These are phyloP conservation scores for Fagopyrum tataricum DNA, from an alignment of 148 eudicot genomes.

Conservation along the genomic window DNA sequence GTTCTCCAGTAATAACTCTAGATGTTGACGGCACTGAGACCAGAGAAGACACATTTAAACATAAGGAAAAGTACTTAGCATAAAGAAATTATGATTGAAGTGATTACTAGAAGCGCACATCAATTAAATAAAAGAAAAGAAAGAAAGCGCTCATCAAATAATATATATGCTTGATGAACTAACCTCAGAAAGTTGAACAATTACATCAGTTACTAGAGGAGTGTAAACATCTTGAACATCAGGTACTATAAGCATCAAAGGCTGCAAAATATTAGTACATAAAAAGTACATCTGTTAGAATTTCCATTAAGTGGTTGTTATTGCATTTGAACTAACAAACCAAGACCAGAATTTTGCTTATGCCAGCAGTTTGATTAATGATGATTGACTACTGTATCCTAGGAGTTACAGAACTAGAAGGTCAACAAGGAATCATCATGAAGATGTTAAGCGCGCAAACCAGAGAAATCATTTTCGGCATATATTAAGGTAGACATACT, in stretches of 20 bases:
- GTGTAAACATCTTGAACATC: slow-evolving; percentile 96
- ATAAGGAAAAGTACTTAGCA: too few relatives aligned
- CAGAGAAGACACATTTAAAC: neutral
- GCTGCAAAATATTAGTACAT: slow-evolving; percentile 38
- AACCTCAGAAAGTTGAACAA: slow-evolving; percentile 90
- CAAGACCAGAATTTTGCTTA: neutral
- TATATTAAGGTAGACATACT: neutral
- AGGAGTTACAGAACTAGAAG: neutral
- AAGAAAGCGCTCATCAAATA: neutral
- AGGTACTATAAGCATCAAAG: slow-evolving; percentile 97
- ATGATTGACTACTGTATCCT: neutral
- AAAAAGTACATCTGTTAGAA: slow-evolving; percentile 1
- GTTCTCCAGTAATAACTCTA: slow-evolving; percentile 81
- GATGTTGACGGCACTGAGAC: slow-evolving; percentile 77
- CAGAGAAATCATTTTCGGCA: neutral
- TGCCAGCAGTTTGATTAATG: neutral
- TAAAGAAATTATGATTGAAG: too few relatives aligned
- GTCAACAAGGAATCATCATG: neutral
- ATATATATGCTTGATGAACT: slow-evolving; percentile 10
- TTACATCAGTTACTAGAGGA: slow-evolving; percentile 86
- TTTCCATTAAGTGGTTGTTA: neutral
- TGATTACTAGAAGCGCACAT: too few relatives aligned
- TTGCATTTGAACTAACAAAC: neutral
- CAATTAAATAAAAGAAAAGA: neutral
- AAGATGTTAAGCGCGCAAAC: neutral